Percentiles rank a stretch among this genome's conserved stretches.
phyloP scores from a whole-genome alignment of 2,329 filamentous ascomycete genomes.

The Neospermospora avenae region DNA sequence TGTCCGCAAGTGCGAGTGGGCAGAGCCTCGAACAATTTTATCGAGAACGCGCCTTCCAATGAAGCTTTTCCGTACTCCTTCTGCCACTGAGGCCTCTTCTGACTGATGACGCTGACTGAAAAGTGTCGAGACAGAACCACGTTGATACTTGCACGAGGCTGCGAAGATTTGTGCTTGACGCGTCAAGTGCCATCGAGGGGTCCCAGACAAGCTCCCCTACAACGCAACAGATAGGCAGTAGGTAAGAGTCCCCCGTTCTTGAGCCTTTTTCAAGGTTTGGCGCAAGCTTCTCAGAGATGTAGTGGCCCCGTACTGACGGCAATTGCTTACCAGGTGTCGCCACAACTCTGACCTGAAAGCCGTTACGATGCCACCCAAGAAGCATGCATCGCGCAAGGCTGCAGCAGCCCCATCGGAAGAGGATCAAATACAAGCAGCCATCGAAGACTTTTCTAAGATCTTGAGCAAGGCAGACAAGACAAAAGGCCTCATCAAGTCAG shows the following conservation, averaged over 20 bases:
- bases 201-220: neutral
- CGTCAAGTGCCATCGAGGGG: neutral
- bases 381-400: neutral
- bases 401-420: neutral
- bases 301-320: neutral
- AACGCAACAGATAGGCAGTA: neutral
- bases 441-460: neutral
- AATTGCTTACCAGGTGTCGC: neutral
- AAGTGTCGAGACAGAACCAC: too few relatives aligned
- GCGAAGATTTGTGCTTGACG: neutral
- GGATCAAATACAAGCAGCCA: neutral
- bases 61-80: too few relatives aligned
- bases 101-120: too few relatives aligned
- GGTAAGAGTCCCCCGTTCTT: neutral
- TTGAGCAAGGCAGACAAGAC: neutral
- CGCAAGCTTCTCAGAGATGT: neutral
- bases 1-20: neutral
- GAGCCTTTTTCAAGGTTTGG: neutral
- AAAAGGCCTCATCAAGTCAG: neutral
- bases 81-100: too few relatives aligned
- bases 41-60: too few relatives aligned
- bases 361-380: neutral
- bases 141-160: too few relatives aligned
- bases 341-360: too few relatives aligned
- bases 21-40: too few relatives aligned